Conservation (phyloP, 371 early-diverging fungal genomes). For the Smittium mucronatum region DNA sequence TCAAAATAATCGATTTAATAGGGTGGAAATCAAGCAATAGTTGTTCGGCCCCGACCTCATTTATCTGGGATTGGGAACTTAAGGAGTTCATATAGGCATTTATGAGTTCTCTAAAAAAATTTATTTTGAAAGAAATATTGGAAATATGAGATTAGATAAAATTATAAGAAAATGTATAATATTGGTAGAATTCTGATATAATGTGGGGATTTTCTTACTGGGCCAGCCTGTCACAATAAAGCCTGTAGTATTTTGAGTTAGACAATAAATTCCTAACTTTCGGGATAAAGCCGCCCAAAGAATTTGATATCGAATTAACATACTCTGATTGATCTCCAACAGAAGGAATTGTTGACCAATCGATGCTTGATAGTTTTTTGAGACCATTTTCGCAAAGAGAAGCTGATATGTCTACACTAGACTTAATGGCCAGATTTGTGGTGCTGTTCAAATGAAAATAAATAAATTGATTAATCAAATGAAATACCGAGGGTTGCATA, state of each 20-base stretch:
- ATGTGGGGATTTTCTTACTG: background rate
- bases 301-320: slow-evolving; percentile 35
- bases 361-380: slow-evolving; percentile 48
- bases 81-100: slow-evolving; percentile 16
- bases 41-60: slow-evolving; percentile 37
- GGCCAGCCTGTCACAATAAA: slow-evolving; percentile 58
- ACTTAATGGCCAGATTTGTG: slow-evolving; percentile 38
- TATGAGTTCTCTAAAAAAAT: slow-evolving; percentile 2
- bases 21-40: slow-evolving; percentile 86
- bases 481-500: background rate
- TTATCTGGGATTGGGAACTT: slow-evolving; percentile 13
- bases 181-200: background rate
- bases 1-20: slow-evolving; percentile 58
- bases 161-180: slow-evolving; percentile 52
- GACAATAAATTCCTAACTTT: slow-evolving; percentile 46
- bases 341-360: slow-evolving; percentile 65
- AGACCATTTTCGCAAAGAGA: slow-evolving; percentile 49
- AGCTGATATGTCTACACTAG: slow-evolving; percentile 52
- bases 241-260: slow-evolving; percentile 59
- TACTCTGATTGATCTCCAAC: slow-evolving; percentile 92
- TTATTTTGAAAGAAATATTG: background rate
- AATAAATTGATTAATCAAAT: background rate
- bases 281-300: slow-evolving; percentile 30
- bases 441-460: slow-evolving; percentile 5
- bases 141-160: background rate